A percentile compares a stretch with the other conserved stretches of the same genome.
phyloP scores from a whole-genome alignment of 345 rosid species.

The Physaria fendleri region DNA sequence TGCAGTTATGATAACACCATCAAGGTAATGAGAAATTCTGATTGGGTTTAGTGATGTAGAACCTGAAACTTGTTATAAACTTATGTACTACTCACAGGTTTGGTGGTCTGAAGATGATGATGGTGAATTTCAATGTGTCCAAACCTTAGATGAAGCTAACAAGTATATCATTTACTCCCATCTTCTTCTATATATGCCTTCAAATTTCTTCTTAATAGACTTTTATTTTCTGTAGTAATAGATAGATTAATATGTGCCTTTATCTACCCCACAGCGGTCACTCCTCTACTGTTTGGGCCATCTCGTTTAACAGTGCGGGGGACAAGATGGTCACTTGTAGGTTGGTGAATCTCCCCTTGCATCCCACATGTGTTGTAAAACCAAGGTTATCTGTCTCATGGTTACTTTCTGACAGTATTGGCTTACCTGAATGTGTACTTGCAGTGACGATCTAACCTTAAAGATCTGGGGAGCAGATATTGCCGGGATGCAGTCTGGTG shows the following conservation, averaged over 20 bases:
- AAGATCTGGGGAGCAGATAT: constrained; percentile 78
- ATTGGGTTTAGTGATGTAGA: not conserved
- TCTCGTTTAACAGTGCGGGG: constrained; percentile 73
- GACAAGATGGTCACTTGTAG: constrained; percentile 93
- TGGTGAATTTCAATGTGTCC: constrained; percentile 75
- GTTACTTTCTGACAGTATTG: constrained; percentile 7
- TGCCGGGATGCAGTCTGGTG: constrained; percentile 50
- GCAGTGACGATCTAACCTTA: constrained; percentile 93
- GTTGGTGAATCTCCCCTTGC: constrained; percentile 32
- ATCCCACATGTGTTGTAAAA: not conserved
- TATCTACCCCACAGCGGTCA: constrained; percentile 60
- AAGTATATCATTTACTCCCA: constrained; percentile 40
- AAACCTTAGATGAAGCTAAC: constrained; percentile 66
- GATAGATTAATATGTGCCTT: not conserved
- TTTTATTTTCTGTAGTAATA: constrained; percentile 3
- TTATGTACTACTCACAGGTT: constrained; percentile 43
- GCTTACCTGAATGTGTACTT: constrained; percentile 30
- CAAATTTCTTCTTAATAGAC: not conserved
- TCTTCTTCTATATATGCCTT: constrained; percentile 4
- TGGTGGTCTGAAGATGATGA: constrained; percentile 93
- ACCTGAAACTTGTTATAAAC: not conserved
- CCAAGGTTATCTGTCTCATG: not conserved
- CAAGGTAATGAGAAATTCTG: constrained; percentile 45
- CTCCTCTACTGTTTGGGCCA: constrained; percentile 84
- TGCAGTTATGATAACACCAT: constrained; percentile 89